These are phyloP conservation scores for Marchantia polymorpha DNA, from an alignment of 225 moss, liverwort and hornwort species.

Conservation along the genomic window DNA sequence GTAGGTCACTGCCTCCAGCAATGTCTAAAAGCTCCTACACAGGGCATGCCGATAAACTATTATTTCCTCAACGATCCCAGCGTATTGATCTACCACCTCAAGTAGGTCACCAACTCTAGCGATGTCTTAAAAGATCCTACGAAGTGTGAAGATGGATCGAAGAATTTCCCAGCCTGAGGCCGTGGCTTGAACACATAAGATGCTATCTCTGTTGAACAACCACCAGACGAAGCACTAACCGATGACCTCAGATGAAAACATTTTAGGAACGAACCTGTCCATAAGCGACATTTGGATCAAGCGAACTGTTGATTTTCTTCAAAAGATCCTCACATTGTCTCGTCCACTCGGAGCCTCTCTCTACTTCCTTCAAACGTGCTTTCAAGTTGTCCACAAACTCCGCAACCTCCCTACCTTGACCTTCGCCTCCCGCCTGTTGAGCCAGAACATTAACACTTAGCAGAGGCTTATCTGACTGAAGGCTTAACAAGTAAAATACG, in stretches of 20 bases:
- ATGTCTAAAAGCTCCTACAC: conserved; percentile 42
- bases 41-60: conserved; percentile 3
- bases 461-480: too few species aligned
- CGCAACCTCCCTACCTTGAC: neutral
- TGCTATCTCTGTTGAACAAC: too few species aligned
- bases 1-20: conserved; percentile 35
- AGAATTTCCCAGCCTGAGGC: too few species aligned
- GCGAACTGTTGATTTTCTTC: conserved; percentile 18
- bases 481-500: too few species aligned
- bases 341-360: conserved; percentile 26
- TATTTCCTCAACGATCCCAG: conserved; percentile 13
- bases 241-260: neutral
- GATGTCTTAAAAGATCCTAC: conserved; percentile 39
- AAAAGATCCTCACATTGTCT: conserved; percentile 32
- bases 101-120: conserved; percentile 34
- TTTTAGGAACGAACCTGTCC: conserved; percentile 29
- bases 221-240: too few species aligned
- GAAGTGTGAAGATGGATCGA: neutral
- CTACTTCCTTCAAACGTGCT: conserved; percentile 17
- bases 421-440: neutral
- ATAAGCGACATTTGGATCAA: conserved; percentile 29
- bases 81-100: conserved; percentile 29
- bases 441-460: neutral
- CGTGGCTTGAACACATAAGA: too few species aligned
- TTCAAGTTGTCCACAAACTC: conserved; percentile 25